Evolutionary conservation across 2,329 filamentous ascomycete genomes (phyloP), one percentile per base, ranked within the genome.

Genomic region (Penicillium sp.): DNA sequence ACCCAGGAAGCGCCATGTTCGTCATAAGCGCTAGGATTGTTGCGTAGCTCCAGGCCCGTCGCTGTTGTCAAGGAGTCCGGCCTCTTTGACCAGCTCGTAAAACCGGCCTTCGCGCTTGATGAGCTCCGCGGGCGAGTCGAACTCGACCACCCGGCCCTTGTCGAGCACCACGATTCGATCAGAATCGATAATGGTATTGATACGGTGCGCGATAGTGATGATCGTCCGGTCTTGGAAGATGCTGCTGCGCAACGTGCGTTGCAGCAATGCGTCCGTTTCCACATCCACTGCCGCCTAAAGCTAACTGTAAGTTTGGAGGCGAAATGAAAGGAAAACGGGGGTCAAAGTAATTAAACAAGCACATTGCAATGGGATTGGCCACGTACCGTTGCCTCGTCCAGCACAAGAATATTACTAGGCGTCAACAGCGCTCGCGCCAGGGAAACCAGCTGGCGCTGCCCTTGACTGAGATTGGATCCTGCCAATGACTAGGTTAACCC

Each of bases 361-460:
- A n/a, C n/a, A n/a, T n/a, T n/a, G n/a, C n/a, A n/a, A n/a, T n/a
- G n/a, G n/a, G n/a, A n/a, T n/a, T n/a, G n/a, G n/a, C n/a, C n/a
- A n/a, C n/a, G n/a, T 66, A 89, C 89, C 28, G 93, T 98, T 51
- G 94, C 93, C 77, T 98, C 93, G 68, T 98, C 93, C 26, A 98
- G 79, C 2, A 98, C 90, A 53, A 98, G 79, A 62, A 98, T 97
- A 71, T 97, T 97, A 71, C 88, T 95, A 13, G 93, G 93, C 5
- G 91, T 94, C 42, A 98, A 79, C 68, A 98, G 81, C 26, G 94
- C 94, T 43, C 93, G 88, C 34, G 94, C 93, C 39, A 98, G 79
- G 17, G 90, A 96, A 45, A 98, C 80, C 52, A 98, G 82, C 72
- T 98, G 93, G 47, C 91, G 83, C 71, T 98, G 94, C 43, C 93